phyloP scores from a whole-genome alignment of 2,329 filamentous ascomycete species.

The Rosellinia necatrix region DNA sequence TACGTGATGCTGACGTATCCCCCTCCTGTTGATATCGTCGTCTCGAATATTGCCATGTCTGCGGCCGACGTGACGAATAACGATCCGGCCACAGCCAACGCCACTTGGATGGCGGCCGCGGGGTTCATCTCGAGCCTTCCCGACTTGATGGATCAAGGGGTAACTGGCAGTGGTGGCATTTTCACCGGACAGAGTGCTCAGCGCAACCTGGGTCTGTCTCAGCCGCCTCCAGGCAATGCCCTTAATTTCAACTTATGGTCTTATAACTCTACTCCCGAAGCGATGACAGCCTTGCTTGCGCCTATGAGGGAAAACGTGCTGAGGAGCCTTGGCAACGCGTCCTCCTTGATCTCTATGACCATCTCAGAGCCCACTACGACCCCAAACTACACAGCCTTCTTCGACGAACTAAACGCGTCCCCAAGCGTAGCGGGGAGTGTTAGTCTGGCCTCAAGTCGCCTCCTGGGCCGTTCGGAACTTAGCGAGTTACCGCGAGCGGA shows the following conservation, averaged over 20 bases:
- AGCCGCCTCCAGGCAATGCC: not conserved
- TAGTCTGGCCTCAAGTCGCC: not conserved
- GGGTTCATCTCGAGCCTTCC: conserved; percentile 1
- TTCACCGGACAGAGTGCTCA: not conserved
- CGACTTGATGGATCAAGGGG: not conserved
- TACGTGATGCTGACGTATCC: not conserved
- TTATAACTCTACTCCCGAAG: not conserved
- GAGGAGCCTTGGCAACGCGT: not conserved
- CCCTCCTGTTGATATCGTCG: not conserved
- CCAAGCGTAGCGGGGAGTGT: not conserved
- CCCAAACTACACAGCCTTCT: not conserved
- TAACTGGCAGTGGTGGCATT: not conserved
- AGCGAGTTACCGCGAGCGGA: not conserved
- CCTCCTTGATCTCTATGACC: not conserved
- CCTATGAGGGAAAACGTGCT: not conserved
- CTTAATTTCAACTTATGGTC: not conserved
- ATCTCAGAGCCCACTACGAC: not conserved
- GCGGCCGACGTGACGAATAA: not conserved
- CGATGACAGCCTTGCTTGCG: not conserved
- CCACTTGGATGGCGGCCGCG: not conserved
- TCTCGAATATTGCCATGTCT: not conserved
- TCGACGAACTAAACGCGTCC: not conserved
- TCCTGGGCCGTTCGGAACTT: not conserved
- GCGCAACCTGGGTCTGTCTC: not conserved
- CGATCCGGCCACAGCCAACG: not conserved